These are phyloP conservation scores for Bromus sterilis DNA, from an alignment of 176 grass and related monocot species.

Conservation along the genomic window DNA sequence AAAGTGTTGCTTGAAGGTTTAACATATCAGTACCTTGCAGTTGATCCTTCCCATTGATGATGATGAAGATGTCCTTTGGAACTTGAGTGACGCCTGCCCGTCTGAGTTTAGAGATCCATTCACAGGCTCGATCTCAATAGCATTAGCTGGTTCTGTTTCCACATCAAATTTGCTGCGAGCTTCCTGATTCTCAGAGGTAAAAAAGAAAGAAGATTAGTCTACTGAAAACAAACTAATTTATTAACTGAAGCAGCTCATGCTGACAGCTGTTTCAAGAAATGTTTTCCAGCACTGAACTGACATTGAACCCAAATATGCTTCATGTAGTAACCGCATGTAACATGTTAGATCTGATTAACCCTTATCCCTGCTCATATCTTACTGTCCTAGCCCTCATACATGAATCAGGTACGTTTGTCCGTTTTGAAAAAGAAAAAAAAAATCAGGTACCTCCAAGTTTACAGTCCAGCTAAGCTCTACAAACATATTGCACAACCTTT, in stretches of 20 bases:
- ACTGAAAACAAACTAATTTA: constrained; percentile 2
- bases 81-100: constrained; percentile 59
- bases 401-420: neutral
- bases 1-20: neutral
- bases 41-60: constrained; percentile 72
- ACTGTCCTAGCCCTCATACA: neutral
- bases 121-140: constrained; percentile 66
- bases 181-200: constrained; percentile 51
- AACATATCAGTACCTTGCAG: constrained; percentile 63
- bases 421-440: neutral
- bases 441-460: neutral
- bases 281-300: neutral
- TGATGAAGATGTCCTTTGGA: constrained; percentile 44
- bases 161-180: constrained; percentile 87
- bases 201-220: neutral
- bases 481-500: neutral
- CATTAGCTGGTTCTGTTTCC: constrained; percentile 64
- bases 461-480: neutral
- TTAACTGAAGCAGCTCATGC: constrained; percentile 8
- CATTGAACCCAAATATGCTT: neutral
- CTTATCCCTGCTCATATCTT: too few species aligned
- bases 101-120: constrained; percentile 57
- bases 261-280: neutral
- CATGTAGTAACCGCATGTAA: neutral
- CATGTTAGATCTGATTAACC: neutral